These are phyloP conservation scores for Aspergillus hortae DNA, from an alignment of 2,329 filamentous ascomycete species.

Conservation along the genomic window DNA sequence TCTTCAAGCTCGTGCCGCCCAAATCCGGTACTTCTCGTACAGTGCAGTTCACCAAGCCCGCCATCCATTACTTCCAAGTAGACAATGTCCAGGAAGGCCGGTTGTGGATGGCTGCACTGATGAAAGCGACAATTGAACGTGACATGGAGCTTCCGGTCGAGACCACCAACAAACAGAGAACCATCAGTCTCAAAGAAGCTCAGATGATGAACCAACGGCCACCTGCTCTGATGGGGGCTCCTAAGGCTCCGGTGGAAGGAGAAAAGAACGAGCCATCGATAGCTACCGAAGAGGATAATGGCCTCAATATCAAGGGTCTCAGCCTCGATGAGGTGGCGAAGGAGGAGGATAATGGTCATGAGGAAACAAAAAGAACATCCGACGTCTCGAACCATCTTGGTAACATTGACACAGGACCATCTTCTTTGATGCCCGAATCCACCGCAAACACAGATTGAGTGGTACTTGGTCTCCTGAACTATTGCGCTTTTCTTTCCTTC, in stretches of 20 bases:
- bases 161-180: constrained; percentile 95
- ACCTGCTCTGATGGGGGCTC: constrained; percentile 72
- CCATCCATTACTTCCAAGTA: constrained; percentile 95
- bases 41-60: constrained; percentile 96
- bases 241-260: constrained; percentile 22
- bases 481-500: neutral
- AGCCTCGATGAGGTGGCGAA: constrained; percentile 24
- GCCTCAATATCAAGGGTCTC: constrained; percentile 33
- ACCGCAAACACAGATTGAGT: neutral
- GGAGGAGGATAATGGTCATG: constrained; percentile 4
- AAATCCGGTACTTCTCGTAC: constrained; percentile 81
- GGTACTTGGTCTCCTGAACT: neutral
- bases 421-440: constrained; percentile 3
- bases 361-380: constrained; percentile 8
- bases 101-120: constrained; percentile 95
- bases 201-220: constrained; percentile 83
- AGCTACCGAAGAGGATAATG: constrained; percentile 23
- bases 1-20: constrained; percentile 95
- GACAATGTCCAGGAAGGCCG: constrained; percentile 84
- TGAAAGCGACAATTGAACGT: constrained; percentile 98
- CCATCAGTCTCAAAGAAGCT: constrained; percentile 86
- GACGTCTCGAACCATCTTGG: constrained; percentile 18
- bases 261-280: constrained; percentile 23
- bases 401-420: constrained; percentile 23
- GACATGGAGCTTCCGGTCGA: constrained; percentile 74